Base-by-base conservation (phyloP, 1,284 basidiomycete species). In the Ustilago shanxiensis region DNA sequence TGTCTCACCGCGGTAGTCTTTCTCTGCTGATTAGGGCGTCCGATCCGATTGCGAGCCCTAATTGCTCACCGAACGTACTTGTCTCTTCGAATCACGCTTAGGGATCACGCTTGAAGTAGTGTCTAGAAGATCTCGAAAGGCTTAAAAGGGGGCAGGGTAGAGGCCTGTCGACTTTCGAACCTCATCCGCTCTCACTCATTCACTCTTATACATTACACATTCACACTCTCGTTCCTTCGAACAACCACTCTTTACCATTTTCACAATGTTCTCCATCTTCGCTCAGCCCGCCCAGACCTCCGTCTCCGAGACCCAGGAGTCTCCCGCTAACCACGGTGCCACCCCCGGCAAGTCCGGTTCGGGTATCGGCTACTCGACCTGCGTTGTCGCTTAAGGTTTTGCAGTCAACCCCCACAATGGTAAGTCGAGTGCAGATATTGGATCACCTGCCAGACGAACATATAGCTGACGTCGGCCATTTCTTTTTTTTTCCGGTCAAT, bases 261-360 rank as follows among this genome's bases (percentile, higher is more conserved):
- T 41, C 20, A 66, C 37, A 56, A 72, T 72, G 70, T 57, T 72
- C 57, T 63, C 70, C 57, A 66, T 67, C 60, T 72, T 72, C 52
- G 31, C 55, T 45, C 69, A 72, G 69, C 50, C 60, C 20, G 45
- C 61, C 49, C 63, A 66, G 60, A 66, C 60, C 53, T 67, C 64
- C 41, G 65, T 61, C 31, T 37, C 70, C 9, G 64, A 72, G 65
- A 33, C 60, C 41, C 60, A 66, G 60, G 24, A 51, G 37, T 6
- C 50, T 5, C 63, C 63, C 45, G 45, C 44, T 44, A 24, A 60
- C 44, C 29, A 52, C n/a, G 20, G 10, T 39, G 37, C 14, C 37
- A 11, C 11, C 11, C 37, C 37, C 37, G 62, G 62, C n/a, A 24
- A 26, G n/a, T 54, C 39, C n/a, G 20, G 44, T 45, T 41, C 24